Evolutionary conservation across 2,329 filamentous ascomycete genomes (phyloP).

Genomic region (Diaporthe ilicicola): DNA sequence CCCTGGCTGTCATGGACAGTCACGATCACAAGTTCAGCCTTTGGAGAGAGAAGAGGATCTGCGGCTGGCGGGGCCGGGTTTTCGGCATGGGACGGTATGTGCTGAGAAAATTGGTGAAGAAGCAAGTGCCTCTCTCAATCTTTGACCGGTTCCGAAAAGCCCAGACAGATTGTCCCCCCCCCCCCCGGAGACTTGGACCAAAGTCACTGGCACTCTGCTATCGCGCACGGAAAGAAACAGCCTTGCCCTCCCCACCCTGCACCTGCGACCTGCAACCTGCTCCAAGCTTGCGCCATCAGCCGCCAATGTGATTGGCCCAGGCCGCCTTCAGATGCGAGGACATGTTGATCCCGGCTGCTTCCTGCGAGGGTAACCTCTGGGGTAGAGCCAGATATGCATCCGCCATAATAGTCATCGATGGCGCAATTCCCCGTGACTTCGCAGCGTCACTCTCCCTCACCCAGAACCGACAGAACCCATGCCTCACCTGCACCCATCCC

Average conservation of each 20-base stretch:
- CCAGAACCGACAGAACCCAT: constrained; percentile 29
- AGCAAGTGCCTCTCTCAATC: constrained; percentile 23
- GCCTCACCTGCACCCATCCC: constrained; percentile 22
- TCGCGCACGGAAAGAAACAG: constrained; percentile 10
- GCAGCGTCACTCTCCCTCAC: constrained; percentile 17
- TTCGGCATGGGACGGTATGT: constrained; percentile 1
- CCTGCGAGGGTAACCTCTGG: constrained; percentile 41
- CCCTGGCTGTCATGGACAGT: background rate
- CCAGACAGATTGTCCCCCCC: too few relatives aligned
- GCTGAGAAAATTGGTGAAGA: constrained; percentile 15
- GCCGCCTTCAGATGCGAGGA: constrained; percentile 21
- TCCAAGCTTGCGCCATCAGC: constrained; percentile 30
- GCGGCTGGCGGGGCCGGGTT: background rate
- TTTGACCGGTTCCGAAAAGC: constrained; percentile 1
- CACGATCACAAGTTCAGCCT: background rate
- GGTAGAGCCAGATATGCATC: constrained; percentile 42
- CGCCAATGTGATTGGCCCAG: constrained; percentile 28
- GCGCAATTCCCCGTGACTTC: constrained; percentile 70
- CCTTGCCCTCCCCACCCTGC: constrained; percentile 31
- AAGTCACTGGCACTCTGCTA: constrained; percentile 24
- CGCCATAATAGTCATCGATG: constrained; percentile 60
- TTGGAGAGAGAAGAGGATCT: background rate
- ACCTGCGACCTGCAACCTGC: constrained; percentile 18
- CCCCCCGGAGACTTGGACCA: background rate
- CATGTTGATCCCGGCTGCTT: constrained; percentile 18